Conservation (phyloP, 305 asterid species). For the Coffea humblotiana region DNA sequence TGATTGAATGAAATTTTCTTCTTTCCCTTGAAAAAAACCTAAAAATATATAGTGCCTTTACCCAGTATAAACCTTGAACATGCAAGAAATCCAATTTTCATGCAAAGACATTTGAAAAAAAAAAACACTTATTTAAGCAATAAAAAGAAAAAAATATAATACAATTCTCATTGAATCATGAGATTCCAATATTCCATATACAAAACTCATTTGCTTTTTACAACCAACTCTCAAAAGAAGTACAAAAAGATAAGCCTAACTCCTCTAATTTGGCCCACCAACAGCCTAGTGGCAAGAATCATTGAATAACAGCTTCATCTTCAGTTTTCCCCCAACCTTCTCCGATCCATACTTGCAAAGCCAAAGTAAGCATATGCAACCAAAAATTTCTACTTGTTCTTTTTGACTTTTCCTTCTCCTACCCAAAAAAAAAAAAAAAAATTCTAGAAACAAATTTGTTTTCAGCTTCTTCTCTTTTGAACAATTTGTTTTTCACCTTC, state of each 20-base stretch:
- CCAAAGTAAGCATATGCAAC: not conserved
- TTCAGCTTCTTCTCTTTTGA: not conserved
- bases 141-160: not conserved
- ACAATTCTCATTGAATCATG: not conserved
- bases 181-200: not conserved
- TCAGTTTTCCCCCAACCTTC: not conserved
- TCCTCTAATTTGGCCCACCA: not conserved
- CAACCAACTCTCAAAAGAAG: not conserved
- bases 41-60: too few species aligned
- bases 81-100: not conserved
- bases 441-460: too few species aligned
- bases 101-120: not conserved
- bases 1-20: too few species aligned
- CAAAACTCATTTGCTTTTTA: not conserved
- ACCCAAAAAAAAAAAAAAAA: not conserved
- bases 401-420: conserved; percentile 8
- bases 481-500: not conserved
- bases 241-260: not conserved
- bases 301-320: not conserved
- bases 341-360: too few species aligned
- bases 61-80: too few species aligned
- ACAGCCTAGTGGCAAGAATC: not conserved
- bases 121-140: not conserved
- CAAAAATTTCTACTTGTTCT: not conserved
- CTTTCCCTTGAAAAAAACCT: too few species aligned